Evolutionary conservation across 1,139 yeast species (phyloP).

Genomic region (Candida sp.): DNA sequence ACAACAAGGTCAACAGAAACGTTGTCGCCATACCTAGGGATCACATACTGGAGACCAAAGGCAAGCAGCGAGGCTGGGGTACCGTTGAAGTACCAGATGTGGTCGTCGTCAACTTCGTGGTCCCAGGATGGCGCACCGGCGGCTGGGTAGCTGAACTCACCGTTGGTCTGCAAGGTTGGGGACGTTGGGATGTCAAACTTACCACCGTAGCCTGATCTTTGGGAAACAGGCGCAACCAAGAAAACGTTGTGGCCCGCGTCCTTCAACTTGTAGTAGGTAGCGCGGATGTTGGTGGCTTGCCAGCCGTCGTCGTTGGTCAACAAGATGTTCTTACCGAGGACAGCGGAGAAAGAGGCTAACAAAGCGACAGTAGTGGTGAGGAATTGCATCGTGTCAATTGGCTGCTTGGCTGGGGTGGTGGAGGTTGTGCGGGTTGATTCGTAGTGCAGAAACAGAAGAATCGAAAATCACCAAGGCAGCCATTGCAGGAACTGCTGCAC

Average conservation of each 20-base stretch:
- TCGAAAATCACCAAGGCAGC: neutral
- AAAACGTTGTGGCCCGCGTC: slow-evolving; percentile 57
- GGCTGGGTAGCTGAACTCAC: slow-evolving; percentile 45
- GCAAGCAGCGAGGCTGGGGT: slow-evolving; percentile 51
- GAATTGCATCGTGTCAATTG: slow-evolving; percentile 12
- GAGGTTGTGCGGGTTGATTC: neutral
- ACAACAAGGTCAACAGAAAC: slow-evolving; percentile 43
- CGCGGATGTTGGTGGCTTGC: slow-evolving; percentile 64
- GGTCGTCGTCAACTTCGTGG: slow-evolving; percentile 44
- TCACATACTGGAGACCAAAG: slow-evolving; percentile 44
- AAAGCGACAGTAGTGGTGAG: slow-evolving; percentile 10
- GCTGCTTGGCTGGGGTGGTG: too few species aligned
- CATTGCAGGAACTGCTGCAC: neutral
- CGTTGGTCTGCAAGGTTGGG: slow-evolving; percentile 42
- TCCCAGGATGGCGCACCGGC: slow-evolving; percentile 54
- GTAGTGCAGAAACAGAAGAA: neutral
- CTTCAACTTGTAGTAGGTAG: slow-evolving; percentile 56
- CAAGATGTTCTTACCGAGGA: slow-evolving; percentile 49
- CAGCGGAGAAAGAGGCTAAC: slow-evolving; percentile 16
- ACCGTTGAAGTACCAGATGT: slow-evolving; percentile 54
- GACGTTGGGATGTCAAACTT: slow-evolving; percentile 50
- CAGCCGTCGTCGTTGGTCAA: slow-evolving; percentile 66
- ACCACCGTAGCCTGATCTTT: slow-evolving; percentile 66
- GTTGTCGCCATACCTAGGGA: slow-evolving; percentile 42
- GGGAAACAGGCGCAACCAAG: slow-evolving; percentile 60